These are phyloP conservation scores for Fragilariopsis cylindrus DNA, from an alignment of 108 stramenopile species.

Conservation along the genomic window DNA sequence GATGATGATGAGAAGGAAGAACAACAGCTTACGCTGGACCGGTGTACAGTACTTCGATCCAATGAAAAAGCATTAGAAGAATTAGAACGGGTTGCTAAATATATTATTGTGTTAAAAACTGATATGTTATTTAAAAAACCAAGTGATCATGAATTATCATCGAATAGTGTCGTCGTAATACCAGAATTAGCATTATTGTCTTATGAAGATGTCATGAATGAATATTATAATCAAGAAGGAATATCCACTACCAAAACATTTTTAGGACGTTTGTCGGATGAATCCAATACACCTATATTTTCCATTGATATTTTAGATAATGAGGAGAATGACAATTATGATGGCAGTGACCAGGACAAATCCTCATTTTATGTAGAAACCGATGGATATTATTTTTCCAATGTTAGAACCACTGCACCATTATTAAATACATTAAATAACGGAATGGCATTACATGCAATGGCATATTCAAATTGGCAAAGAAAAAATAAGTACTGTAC, in stretches of 20 bases:
- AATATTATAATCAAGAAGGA: conserved; percentile 2
- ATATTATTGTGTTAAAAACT: conserved; percentile 40
- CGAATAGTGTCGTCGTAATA: conserved; percentile 1
- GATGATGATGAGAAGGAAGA: background rate
- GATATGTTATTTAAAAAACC: background rate
- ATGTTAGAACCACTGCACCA: conserved; percentile 70
- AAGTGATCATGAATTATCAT: conserved; percentile 14
- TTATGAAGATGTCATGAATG: conserved; percentile 7
- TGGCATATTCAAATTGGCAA: conserved; percentile 71
- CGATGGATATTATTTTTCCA: conserved; percentile 40
- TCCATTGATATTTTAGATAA: conserved; percentile 36
- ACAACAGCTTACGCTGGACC: conserved; percentile 38
- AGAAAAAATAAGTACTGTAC: conserved; percentile 50
- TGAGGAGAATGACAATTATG: background rate
- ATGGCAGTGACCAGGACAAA: background rate
- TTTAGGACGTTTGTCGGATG: conserved; percentile 49
- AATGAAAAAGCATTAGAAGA: conserved; percentile 41
- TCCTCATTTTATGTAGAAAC: conserved; percentile 1
- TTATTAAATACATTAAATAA: conserved; percentile 55
- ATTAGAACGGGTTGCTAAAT: conserved; percentile 54
- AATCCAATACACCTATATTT: conserved; percentile 39
- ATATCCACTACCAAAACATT: conserved; percentile 1
- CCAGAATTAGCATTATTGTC: conserved; percentile 20
- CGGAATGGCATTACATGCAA: conserved; percentile 76
- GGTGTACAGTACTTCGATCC: conserved; percentile 56